A percentile compares a stretch with the other conserved stretches of the same genome.
phyloP scores from a whole-genome alignment of 805 yeast species.

The Suhomyces sp. region DNA sequence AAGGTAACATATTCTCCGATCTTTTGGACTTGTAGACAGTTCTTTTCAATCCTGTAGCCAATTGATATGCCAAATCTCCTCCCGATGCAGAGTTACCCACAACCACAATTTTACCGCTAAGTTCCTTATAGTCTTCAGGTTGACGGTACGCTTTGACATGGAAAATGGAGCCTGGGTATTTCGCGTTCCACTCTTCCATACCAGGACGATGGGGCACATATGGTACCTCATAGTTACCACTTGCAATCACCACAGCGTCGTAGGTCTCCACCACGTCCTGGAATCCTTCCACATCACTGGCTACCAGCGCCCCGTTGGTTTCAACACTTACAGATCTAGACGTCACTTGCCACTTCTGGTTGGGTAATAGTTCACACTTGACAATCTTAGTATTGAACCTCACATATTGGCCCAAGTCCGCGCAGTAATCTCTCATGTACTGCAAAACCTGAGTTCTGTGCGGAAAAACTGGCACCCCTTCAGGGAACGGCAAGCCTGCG shows the following conservation, averaged over 20 bases:
- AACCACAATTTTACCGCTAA: constrained; percentile 46
- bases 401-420: constrained; percentile 41
- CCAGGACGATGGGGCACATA: constrained; percentile 34
- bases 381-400: constrained; percentile 48
- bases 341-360: constrained; percentile 43
- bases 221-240: constrained; percentile 38
- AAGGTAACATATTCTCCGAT: constrained; percentile 42
- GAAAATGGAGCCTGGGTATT: constrained; percentile 22
- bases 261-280: constrained; percentile 18
- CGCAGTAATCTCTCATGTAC: constrained; percentile 58
- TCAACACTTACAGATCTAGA: constrained; percentile 28
- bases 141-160: constrained; percentile 34
- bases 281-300: constrained; percentile 5
- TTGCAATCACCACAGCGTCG: constrained; percentile 41
- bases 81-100: constrained; percentile 83
- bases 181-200: constrained; percentile 25
- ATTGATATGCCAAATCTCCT: constrained; percentile 63
- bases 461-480: constrained; percentile 52
- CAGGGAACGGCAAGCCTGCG: constrained; percentile 49
- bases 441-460: constrained; percentile 55
- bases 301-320: constrained; percentile 27
- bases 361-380: constrained; percentile 25
- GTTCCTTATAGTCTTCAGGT: constrained; percentile 24
- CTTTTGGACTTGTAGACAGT: constrained; percentile 49
- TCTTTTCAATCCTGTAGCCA: constrained; percentile 42